Base-by-base conservation (phyloP, 352 stramenopile genomes). In the Blastocystis sp. region DNA sequence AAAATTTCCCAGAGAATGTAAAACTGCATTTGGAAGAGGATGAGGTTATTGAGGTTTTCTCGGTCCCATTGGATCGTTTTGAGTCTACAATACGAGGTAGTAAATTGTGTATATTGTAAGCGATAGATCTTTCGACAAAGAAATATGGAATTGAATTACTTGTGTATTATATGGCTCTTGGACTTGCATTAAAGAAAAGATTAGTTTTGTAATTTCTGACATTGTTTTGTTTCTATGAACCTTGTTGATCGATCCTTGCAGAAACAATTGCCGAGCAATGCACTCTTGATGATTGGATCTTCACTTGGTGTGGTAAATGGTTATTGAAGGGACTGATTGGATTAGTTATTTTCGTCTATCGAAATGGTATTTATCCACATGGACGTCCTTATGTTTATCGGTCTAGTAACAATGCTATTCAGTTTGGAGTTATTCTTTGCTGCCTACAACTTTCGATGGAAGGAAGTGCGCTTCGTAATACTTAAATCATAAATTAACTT, bases 401-500 rank as follows among this genome's bases (percentile, higher is more conserved):
- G 66, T 58, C n/a, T 59, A 27, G 5, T 24, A 51, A 58, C 12
- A 37, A 29, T 78, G 19, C 35, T 78, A 14, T 29, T 78, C 32
- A 78, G 43, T 78, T 58, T 78, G 66, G 66, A 78, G n/a, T 35
- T 46, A 27, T 78, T 78, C 39, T 78, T 78, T 59, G 12, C 66
- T 1, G 66, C 66, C 0, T 57, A 51, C 37, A 78, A 78, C 27
- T 78, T 78, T 37, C 43, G 21, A 59, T 78, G 43, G 39, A 78
- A 78, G 42, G 66, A 59, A 54, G 21, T 78, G 32, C 66, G 37
- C 1, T 56, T 54, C 24, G 66, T 78, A 58, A 3, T 29, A 19
- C 35, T 78, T 1, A 3, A 32, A 21, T 2, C 1, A 27, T 14
- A 6, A 39, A 35, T 7, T 78, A 35, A 78, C 4, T 29, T 54